Base-by-base conservation (phyloP, 306 rosid genomes). In the Canavalia gladiata region DNA sequence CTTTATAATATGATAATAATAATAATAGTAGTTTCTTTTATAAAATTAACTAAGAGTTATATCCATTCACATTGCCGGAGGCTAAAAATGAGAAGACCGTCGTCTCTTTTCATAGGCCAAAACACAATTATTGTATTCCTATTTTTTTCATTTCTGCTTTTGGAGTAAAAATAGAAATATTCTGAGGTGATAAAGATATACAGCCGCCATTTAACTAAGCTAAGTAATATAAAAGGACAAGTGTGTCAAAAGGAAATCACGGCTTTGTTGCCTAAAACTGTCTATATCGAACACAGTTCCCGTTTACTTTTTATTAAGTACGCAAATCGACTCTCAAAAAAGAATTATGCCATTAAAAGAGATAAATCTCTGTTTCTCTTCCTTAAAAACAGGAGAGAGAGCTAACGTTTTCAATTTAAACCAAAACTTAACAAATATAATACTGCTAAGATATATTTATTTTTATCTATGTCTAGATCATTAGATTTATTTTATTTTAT, bases 201-300 rank as follows among this genome's bases (percentile, higher is more conserved):
- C 9, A 67, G 78, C 82, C 74, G 78, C 60, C 78, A 39, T 49
- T 76, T 25, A 33, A 51, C 7, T 34, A 18, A 72, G 50, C 52
- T 49, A 6, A 62, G 77, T 30, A 11, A 56, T 67, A 45, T 45
- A 11, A 12, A 67, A 58, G 77, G 66, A 49, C 62, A 67, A 18
- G 18, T 33, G 41, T 63, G 39, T 54, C n/a, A 2, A 78, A 65
- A 39, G 60, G 31, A 77, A 72, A 12, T 35, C 51, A 25, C 3
- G 5, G 7, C 43, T 66, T 76, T 72, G 30, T 47, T 60, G 68
- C 66, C 72, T 73, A n/a, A 54, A 82, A 67, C 82, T 50, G 68
- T 86, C 88, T 72, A 62, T 64, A 57, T 82, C 82, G 64, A 62
- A 18, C 7, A 13, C 29, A 8, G 63, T 33, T 34, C 71, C 39